These are phyloP conservation scores for Aspergillus fijiensis DNA, from an alignment of 2,329 filamentous ascomycete species.

Conservation along the genomic window DNA sequence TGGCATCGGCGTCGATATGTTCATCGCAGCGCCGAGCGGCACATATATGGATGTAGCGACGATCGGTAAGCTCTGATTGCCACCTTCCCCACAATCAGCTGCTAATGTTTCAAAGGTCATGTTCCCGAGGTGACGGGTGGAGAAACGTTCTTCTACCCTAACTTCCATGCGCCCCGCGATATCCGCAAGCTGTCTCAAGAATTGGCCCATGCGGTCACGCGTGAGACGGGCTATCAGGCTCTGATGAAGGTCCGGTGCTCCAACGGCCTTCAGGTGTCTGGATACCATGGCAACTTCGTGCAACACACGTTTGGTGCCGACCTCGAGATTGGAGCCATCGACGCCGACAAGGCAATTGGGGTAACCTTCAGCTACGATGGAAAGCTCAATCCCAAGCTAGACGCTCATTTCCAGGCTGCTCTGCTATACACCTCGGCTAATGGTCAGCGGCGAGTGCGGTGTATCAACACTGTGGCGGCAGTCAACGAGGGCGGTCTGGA, in stretches of 20 bases:
- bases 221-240: slow-evolving; percentile 92
- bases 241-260: slow-evolving; percentile 98
- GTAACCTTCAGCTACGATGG: slow-evolving; percentile 94
- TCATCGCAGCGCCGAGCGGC: slow-evolving; percentile 85
- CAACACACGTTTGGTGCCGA: slow-evolving; percentile 95
- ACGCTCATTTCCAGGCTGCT: slow-evolving; percentile 96
- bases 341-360: slow-evolving; percentile 88
- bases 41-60: slow-evolving; percentile 92
- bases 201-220: slow-evolving; percentile 78
- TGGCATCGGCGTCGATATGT: slow-evolving; percentile 90
- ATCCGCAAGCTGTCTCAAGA: slow-evolving; percentile 79
- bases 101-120: slow-evolving; percentile 58
- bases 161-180: slow-evolving; percentile 87
- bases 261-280: slow-evolving; percentile 87
- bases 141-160: slow-evolving; percentile 95
- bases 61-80: slow-evolving; percentile 60
- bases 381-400: slow-evolving; percentile 93
- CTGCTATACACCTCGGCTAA: slow-evolving; percentile 89
- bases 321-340: slow-evolving; percentile 87
- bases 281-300: slow-evolving; percentile 95
- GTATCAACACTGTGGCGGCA: slow-evolving; percentile 88
- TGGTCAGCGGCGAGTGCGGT: slow-evolving; percentile 86
- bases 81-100: not conserved
- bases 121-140: slow-evolving; percentile 86
- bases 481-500: slow-evolving; percentile 84